Base-by-base conservation (phyloP, 73 alveolate genomes). In the Symbiodinium pilosum region DNA sequence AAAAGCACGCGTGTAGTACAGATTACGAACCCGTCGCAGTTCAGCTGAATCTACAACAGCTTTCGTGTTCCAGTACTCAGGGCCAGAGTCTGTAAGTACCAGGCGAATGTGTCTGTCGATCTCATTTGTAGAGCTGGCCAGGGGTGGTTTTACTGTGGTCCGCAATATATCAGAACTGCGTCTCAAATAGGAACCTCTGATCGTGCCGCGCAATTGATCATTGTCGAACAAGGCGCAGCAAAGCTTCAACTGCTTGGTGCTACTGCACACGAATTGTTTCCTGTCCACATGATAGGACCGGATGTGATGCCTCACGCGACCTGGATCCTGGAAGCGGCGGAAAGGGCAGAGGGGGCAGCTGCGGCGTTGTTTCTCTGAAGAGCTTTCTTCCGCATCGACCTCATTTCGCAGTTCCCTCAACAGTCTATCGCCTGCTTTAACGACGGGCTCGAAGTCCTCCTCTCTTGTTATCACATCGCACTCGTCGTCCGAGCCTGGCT, bases 201-300 rank as follows among this genome's bases (percentile, higher is more conserved):
- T 30, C 12, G 1, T 34, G 28, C 95, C 39, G 0, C 51, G 47
- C 34, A 68, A 30, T 21, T 81, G 81, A 40, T 89, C 96, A 32
- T 54, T 21, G 56, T 89, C 96, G 40, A 41, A 81, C 75, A 89
- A 24, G 0, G 96, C 96, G 18, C 69, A 75, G 40, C 69, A 41
- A n/a, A 89, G 73, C 28, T 40, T 56, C 77, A 89, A 18, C 39
- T 89, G 96, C 52, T 89, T 89, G 4, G 87, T 89, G 52, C 96
- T 87, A 2, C 87, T 41, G 54, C 96, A 69, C 4, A 69, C 87
- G 26, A 32, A 40, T 32, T 89, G 87, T 26, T 64, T 39, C 69
- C 52, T 18, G 3, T 24, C 26, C 28, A 41, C 51, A 30, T 89
- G 96, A 68, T 89, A 40, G 9, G 28, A 1, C 0, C 75, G 51